Evolutionary conservation across 2,329 filamentous ascomycete genomes (phyloP).

Genomic region (Aspergillus latus): DNA sequence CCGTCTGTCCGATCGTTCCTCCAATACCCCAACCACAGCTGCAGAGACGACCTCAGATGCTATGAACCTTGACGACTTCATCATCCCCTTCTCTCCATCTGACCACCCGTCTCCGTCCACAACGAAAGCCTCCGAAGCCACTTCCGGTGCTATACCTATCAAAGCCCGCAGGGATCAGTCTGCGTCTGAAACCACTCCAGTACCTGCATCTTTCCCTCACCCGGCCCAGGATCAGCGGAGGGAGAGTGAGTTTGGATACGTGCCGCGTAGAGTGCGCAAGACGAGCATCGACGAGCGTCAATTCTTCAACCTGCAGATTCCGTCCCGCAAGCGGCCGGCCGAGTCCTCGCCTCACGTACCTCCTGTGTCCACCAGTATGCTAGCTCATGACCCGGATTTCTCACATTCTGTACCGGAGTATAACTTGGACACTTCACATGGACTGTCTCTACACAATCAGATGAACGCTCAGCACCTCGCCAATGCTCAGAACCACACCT

Average conservation of each 20-base stretch:
- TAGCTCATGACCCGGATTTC: conserved; percentile 67
- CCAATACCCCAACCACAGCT: conserved; percentile 21
- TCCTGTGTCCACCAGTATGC: conserved; percentile 68
- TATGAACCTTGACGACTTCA: conserved; percentile 94
- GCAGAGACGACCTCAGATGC: conserved; percentile 56
- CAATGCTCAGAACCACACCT: conserved; percentile 37
- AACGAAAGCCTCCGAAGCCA: conserved; percentile 49
- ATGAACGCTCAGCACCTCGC: conserved; percentile 26
- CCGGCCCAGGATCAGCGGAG: conserved; percentile 50
- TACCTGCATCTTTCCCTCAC: conserved; percentile 62
- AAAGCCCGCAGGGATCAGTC: conserved; percentile 70
- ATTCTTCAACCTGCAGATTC: conserved; percentile 56
- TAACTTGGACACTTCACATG: conserved; percentile 65
- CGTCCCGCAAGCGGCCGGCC: conserved; percentile 77
- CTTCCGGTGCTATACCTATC: conserved; percentile 75
- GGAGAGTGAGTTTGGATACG: conserved; percentile 74
- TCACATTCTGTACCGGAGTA: conserved; percentile 69
- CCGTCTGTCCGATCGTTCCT: conserved; percentile 66
- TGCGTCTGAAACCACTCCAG: conserved; percentile 48
- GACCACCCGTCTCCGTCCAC: conserved; percentile 57
- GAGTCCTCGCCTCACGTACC: conserved; percentile 87
- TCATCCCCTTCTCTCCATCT: conserved; percentile 70
- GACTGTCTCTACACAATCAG: conserved; percentile 36
- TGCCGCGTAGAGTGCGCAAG: conserved; percentile 76
- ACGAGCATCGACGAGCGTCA: conserved; percentile 84